phyloP scores from a whole-genome alignment of 345 rosid genomes.

The Boechera retrofracta region DNA sequence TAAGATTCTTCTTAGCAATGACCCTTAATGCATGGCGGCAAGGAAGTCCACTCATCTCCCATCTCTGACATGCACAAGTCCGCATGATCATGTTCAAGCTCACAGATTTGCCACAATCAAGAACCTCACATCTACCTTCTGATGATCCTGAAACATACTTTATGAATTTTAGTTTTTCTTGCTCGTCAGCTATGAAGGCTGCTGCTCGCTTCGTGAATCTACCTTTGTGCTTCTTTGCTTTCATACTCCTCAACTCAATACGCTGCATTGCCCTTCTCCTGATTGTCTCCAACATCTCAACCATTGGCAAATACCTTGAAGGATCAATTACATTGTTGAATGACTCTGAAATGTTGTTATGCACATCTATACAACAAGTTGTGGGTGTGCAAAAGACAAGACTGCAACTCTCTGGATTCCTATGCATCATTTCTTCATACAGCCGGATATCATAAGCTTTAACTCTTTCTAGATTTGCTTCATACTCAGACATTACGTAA shows the following conservation, averaged over 20 bases:
- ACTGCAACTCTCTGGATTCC: too few species aligned
- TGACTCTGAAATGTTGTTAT: too few species aligned
- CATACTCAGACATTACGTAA: too few species aligned
- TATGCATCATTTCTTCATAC: too few species aligned
- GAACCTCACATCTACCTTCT: not conserved
- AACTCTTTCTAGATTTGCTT: too few species aligned
- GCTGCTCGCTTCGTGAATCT: not conserved
- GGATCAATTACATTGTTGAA: too few species aligned
- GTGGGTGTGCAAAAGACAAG: too few species aligned
- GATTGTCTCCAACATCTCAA: not conserved
- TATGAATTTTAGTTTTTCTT: not conserved
- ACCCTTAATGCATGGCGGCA: not conserved
- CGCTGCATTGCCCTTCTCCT: not conserved
- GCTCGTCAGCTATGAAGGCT: not conserved
- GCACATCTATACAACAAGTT: too few species aligned
- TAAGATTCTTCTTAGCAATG: not conserved
- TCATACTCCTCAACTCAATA: not conserved
- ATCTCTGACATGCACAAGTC: not conserved
- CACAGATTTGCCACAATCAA: not conserved
- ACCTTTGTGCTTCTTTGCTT: not conserved
- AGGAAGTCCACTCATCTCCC: not conserved
- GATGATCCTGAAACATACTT: not conserved
- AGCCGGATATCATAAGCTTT: too few species aligned
- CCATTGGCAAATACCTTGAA: not conserved
- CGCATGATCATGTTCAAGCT: not conserved